A percentile compares a stretch with the other conserved stretches of the same genome.
phyloP scores from a whole-genome alignment of 1,139 yeast species.

The Schwanniomyces etchellsii region DNA sequence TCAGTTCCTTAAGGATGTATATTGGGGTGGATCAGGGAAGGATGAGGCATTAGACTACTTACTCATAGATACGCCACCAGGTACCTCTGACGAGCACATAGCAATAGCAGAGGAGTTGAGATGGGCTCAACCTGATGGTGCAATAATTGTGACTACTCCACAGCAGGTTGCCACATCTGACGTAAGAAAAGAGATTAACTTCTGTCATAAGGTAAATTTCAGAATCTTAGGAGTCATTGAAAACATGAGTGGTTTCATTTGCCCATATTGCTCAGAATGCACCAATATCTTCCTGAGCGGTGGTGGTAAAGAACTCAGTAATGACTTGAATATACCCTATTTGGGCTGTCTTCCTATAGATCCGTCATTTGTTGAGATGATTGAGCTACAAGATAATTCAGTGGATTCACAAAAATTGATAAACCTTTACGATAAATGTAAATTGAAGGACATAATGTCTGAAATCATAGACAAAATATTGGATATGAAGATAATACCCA shows the following conservation, averaged over 20 bases:
- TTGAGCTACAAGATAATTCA: conserved; percentile 51
- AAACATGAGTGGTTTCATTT: conserved; percentile 46
- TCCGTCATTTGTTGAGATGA: conserved; percentile 80
- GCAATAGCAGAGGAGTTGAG: conserved; percentile 90
- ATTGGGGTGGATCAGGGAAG: conserved; percentile 52
- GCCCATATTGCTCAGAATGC: conserved; percentile 82
- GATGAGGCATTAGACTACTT: conserved; percentile 60
- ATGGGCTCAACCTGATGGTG: conserved; percentile 43
- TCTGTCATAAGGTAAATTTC: conserved; percentile 41
- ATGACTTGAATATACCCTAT: conserved; percentile 54
- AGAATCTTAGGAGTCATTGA: conserved; percentile 39
- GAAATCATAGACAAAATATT: conserved; percentile 44
- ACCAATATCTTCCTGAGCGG: conserved; percentile 90
- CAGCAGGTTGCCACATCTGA: conserved; percentile 53
- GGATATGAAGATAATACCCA: conserved; percentile 28
- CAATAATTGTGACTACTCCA: conserved; percentile 45
- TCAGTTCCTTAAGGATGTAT: conserved; percentile 85
- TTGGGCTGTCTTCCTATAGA: conserved; percentile 91
- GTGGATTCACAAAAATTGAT: conserved; percentile 19
- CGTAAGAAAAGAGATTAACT: conserved; percentile 45
- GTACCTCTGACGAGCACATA: conserved; percentile 96
- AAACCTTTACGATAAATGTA: conserved; percentile 31
- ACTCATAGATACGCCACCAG: conserved; percentile 96
- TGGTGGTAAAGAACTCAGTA: conserved; percentile 78
- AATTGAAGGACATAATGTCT: conserved; percentile 44